Conservation (phyloP, 2,329 filamentous ascomycete genomes). For the Colletotrichum sublineola region DNA sequence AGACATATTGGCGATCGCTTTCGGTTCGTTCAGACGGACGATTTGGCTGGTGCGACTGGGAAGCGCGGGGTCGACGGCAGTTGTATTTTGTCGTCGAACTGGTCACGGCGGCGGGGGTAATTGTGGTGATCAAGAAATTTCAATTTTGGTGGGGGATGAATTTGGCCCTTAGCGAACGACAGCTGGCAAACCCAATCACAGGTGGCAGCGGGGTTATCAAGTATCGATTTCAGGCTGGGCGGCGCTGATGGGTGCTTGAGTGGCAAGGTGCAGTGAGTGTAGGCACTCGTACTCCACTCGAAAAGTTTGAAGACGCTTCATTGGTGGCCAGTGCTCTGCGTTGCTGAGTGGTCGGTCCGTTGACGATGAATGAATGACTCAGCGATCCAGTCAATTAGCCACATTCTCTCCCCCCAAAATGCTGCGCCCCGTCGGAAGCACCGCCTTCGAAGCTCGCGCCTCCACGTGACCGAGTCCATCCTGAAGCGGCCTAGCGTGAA, state of each 20-base stretch:
- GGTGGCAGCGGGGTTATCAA: constrained; percentile 22
- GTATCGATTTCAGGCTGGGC: neutral
- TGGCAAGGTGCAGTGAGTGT: constrained; percentile 7
- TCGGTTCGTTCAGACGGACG: constrained; percentile 35
- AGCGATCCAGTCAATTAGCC: neutral
- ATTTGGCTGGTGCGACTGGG: constrained; percentile 35
- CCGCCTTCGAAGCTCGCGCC: constrained; percentile 17
- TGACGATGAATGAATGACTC: neutral
- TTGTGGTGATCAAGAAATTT: constrained; percentile 35
- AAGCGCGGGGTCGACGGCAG: constrained; percentile 40
- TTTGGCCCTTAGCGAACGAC: constrained; percentile 38
- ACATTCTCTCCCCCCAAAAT: neutral
- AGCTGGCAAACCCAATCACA: constrained; percentile 30
- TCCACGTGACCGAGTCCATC: constrained; percentile 6
- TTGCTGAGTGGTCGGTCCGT: neutral
- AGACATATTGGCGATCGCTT: constrained; percentile 75
- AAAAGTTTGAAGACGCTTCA: constrained; percentile 23
- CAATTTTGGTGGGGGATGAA: constrained; percentile 41
- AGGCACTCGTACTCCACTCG: neutral
- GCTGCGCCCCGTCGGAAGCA: constrained; percentile 1
- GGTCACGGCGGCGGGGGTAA: constrained; percentile 39
- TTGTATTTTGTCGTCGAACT: constrained; percentile 40
- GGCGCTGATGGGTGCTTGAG: neutral
- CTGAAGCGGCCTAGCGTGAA: constrained; percentile 24
- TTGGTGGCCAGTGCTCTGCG: neutral